Percentiles rank a stretch among this genome's conserved stretches.
Conservation (phyloP, 1,284 basidiomycete species). For the Phlebopus sp. region DNA sequence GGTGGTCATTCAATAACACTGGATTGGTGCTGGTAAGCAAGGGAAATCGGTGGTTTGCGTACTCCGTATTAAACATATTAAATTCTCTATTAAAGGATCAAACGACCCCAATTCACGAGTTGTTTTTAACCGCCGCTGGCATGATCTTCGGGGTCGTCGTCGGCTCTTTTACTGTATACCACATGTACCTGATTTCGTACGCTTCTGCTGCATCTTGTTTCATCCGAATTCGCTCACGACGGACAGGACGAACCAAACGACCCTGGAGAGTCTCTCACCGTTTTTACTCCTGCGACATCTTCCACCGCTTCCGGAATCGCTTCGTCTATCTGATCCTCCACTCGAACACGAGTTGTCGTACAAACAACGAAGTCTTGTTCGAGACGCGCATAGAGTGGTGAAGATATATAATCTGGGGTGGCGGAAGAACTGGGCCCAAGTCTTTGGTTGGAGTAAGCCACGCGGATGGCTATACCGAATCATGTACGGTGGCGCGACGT, state of each 20-base stretch:
- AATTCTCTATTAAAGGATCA: conserved; percentile 45
- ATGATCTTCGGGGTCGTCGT: conserved; percentile 64
- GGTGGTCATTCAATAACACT: conserved; percentile 67
- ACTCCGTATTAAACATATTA: conserved; percentile 6
- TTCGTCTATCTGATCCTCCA: conserved; percentile 60
- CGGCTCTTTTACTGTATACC: conserved; percentile 76
- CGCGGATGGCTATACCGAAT: conserved; percentile 53
- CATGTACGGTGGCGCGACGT: conserved; percentile 62
- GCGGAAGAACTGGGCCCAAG: conserved; percentile 66
- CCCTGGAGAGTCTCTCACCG: conserved; percentile 76
- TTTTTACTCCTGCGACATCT: conserved; percentile 71
- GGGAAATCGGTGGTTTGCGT: neutral
- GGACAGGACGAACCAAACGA: conserved; percentile 81
- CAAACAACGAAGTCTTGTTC: conserved; percentile 65
- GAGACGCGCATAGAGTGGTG: conserved; percentile 62
- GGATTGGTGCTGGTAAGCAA: conserved; percentile 49
- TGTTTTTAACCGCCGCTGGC: conserved; percentile 64
- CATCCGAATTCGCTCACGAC: conserved; percentile 3
- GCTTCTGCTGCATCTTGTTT: conserved; percentile 30
- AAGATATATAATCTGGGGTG: conserved; percentile 78
- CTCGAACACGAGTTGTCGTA: conserved; percentile 76
- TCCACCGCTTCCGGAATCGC: conserved; percentile 52
- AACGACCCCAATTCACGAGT: conserved; percentile 66
- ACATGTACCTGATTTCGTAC: conserved; percentile 77
- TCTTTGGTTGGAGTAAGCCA: conserved; percentile 54